Evolutionary conservation across 192 early-diverging fungal genomes (phyloP), one percentile per base, ranked within the genome.

Genomic region (Phycomyces nitens): DNA sequence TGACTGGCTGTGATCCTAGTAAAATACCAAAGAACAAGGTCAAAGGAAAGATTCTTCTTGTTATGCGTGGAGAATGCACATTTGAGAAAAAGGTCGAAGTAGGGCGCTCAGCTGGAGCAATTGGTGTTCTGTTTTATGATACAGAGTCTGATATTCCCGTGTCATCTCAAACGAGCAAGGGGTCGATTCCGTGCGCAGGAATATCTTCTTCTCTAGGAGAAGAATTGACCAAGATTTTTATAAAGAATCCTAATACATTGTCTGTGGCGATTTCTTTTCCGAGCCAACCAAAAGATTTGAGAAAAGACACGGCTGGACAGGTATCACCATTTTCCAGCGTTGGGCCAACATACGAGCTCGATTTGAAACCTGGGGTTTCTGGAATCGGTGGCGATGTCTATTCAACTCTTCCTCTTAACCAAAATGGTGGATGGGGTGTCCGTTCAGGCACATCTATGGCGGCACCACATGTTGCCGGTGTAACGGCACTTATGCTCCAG

Each of bases 311-410:
- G 6, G 86, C 82, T 20, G 86, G 85, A 38, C 85, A 79, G 27
- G 70, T 92, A 6, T 92, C 91, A 14, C 50, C 60, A 34, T 92
- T 89, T 64, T 89, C 88, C 11, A 87, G 86, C n/a, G 80, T 79
- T 66, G 94, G 94, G 7, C 84, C 88, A 0, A 86, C 80, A 53
- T 77, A 77, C 26, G 84, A 90, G 56, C 76, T 94, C 24, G 71
- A 85, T 20, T 41, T 78, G 41, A 81, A 81, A 58, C 78, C 78
- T 41, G 73, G 78, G 42, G 40, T 82, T 64, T 61, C 58, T 38
- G 78, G 72, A 50, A 65, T 76, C 50, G 80, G 80, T 56, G 78
- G 75, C 22, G 64, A 66, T 51, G 76, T 85, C 21, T 79, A 76
- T 49, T 84, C 80, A 16, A 69, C 77, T 26, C 56, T 77, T 10